Percentiles rank a stretch among this genome's conserved stretches.
phyloP scores from a whole-genome alignment of 2,329 filamentous ascomycete genomes.

The Paecilomyces variotii region DNA sequence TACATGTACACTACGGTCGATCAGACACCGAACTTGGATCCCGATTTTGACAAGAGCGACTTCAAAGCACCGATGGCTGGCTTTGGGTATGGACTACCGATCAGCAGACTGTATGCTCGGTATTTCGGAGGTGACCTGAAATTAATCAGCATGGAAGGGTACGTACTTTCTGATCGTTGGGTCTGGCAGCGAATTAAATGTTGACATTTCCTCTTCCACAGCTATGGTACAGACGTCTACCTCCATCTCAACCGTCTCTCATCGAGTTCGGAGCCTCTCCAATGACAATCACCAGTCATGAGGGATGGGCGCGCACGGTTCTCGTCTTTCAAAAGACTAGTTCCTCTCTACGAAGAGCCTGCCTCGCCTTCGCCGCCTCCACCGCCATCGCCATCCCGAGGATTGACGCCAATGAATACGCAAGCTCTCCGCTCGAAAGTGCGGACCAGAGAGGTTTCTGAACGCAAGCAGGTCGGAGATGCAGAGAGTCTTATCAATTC shows the following conservation, averaged over 20 bases:
- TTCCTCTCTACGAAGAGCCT: slow-evolving; percentile 29
- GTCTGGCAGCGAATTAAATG: slow-evolving; percentile 1
- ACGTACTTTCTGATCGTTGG: slow-evolving; percentile 32
- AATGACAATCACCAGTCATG: slow-evolving; percentile 87
- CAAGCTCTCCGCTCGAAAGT: slow-evolving; percentile 62
- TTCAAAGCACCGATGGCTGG: slow-evolving; percentile 99
- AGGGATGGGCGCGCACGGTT: slow-evolving; percentile 55
- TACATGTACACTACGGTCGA: slow-evolving; percentile 99
- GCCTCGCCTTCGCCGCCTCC: slow-evolving; percentile 28
- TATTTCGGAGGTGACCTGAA: slow-evolving; percentile 98
- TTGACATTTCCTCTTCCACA: slow-evolving; percentile 33
- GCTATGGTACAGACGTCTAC: slow-evolving; percentile 97
- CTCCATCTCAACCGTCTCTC: slow-evolving; percentile 93
- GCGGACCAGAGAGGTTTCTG: slow-evolving; percentile 66
- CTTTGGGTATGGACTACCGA: slow-evolving; percentile 95
- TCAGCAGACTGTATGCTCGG: slow-evolving; percentile 84
- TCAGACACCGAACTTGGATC: slow-evolving; percentile 86
- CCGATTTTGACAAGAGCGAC: slow-evolving; percentile 97
- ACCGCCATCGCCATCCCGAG: slow-evolving; percentile 33
- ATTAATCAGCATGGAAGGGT: slow-evolving; percentile 99
- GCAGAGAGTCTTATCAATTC: slow-evolving; percentile 66
- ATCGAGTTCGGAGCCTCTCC: slow-evolving; percentile 88
- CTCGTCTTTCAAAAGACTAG: slow-evolving; percentile 33
- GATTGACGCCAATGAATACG: slow-evolving; percentile 45
- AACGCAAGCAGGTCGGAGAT: slow-evolving; percentile 85